Base-by-base conservation (phyloP, 2,329 filamentous ascomycete species). In the Aspergillus bombycis region DNA sequence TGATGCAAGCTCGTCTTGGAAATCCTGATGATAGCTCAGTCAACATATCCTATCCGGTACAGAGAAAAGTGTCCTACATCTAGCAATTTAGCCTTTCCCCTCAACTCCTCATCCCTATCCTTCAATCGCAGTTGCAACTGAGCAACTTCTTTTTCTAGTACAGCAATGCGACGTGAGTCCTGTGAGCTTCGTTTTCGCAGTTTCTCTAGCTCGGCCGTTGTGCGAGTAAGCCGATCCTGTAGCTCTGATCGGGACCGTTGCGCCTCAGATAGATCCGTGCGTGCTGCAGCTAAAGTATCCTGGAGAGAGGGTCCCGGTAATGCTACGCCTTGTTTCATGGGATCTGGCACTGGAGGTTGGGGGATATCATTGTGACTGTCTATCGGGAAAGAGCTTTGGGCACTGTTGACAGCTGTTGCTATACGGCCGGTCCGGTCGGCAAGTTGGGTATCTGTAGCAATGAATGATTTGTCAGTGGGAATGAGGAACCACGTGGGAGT, bases 1-100 rank as follows among this genome's bases (percentile, higher is more conserved):
- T 1, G 92, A 90, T 57, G 96, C 89, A 78, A 97, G 89, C 78
- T 99, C 95, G 78, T 97, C 94, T 80, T 98, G 94, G 59, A 97
- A 89, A 72, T 94, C 87, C 86, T 90, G 71, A 52, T 62, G 41
- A 54, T 26, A 26, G 56, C 11, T 23, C n/a, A 61, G 32, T 67
- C 30, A 69, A 64, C 19, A 28, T 23, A 26, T 26, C 36, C 21
- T 41, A 21, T 16, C 19, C n/a, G 34, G 16, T 50, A 14, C 26
- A 19, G 26, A 46, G n/a, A 14, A 55, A 28, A 36, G 41, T 43
- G 61, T 55, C 58, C 60, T 78, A 90, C 89, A 82, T 93, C 90
- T 2, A 96, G 85, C 67, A 97, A 81, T 75, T 94, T 92, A 36
- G 89, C 88, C 82, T 97, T 97, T 63, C 89, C 92, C 61, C 85